These are phyloP conservation scores for Trichoderma sp. DNA, from an alignment of 2,329 filamentous ascomycete genomes.

Conservation along the genomic window DNA sequence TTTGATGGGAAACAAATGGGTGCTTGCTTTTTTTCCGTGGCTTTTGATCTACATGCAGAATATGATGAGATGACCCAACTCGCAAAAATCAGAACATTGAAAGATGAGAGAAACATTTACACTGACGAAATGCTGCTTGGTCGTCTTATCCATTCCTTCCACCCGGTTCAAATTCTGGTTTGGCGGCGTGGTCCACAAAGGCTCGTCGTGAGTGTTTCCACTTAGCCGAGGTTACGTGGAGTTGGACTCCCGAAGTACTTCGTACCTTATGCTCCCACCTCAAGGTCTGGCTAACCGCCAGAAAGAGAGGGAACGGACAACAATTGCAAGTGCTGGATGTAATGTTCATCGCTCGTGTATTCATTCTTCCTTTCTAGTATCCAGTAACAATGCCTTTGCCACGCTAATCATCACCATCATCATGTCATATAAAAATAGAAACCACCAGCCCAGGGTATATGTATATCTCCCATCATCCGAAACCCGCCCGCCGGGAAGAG, in stretches of 20 bases:
- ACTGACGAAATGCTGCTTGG: background rate
- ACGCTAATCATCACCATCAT: background rate
- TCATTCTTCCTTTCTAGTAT: background rate
- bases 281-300: no score
- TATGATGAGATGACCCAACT: slow-evolving; percentile 26
- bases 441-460: slow-evolving; percentile 3
- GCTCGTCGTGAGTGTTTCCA: slow-evolving; percentile 1
- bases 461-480: background rate
- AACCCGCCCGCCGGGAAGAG: background rate
- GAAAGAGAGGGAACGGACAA: no score
- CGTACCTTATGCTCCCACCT: no score
- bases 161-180: slow-evolving; percentile 10
- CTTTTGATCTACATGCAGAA: slow-evolving; percentile 24
- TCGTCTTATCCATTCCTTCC: slow-evolving; percentile 15
- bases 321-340: no score
- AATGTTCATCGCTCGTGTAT: background rate
- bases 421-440: background rate
- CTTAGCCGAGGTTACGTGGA: slow-evolving; percentile 30
- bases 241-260: no score
- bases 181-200: slow-evolving; percentile 27
- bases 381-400: background rate
- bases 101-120: background rate
- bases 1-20: slow-evolving; percentile 18
- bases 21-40: background rate
- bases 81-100: background rate